Base-by-base conservation (phyloP, 768 basidiomycete genomes). In the Hemileccinum rubropunctum region DNA sequence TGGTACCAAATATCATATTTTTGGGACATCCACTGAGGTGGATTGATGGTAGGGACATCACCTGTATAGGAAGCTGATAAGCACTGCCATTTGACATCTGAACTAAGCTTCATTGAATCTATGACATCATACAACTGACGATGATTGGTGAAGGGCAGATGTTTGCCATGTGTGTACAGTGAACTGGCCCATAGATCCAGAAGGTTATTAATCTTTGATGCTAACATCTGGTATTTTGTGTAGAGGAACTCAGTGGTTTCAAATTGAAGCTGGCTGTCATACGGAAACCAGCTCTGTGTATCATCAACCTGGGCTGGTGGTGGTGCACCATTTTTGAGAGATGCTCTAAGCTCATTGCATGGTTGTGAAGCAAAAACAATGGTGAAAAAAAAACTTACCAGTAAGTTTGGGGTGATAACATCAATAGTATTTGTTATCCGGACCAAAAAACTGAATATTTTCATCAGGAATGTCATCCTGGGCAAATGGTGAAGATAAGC, bases 1-100 rank as follows among this genome's bases (percentile, higher is more conserved):
- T 57, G 54, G 45, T 53, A 69, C 62, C 64, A 68, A 15, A 70
- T 57, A 18, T 65, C 56, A 35, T 57, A 69, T 1, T 47, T 51
- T 14, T 58, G 45, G 0, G 36, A 37, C 60, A 64, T 71, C 68
- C 68, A 70, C 13, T 48, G 27, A 2, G 65, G 62, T 10, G 41
- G 28, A 9, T 58, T 51, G 3, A 48, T 30, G 1, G 55, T 44
- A 0, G 52, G 53, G 7, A 45, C 15, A 5, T 56, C 42, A 18
- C 66, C 55, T 26, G 43, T 42, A 50, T 65, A 66, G 7, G 17
- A 7, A 3, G 52, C 44, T 0, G 48, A 46, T 27, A 68, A 61
- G 12, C 51, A 56, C 26, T 69, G 26, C 71, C 71, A 72, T 0
- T 59, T 57, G 6, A 61, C 49, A 36, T 64, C 64, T 13, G n/a